Conservation (phyloP, 805 yeast species). For the Lipomyces chichibuensis region DNA sequence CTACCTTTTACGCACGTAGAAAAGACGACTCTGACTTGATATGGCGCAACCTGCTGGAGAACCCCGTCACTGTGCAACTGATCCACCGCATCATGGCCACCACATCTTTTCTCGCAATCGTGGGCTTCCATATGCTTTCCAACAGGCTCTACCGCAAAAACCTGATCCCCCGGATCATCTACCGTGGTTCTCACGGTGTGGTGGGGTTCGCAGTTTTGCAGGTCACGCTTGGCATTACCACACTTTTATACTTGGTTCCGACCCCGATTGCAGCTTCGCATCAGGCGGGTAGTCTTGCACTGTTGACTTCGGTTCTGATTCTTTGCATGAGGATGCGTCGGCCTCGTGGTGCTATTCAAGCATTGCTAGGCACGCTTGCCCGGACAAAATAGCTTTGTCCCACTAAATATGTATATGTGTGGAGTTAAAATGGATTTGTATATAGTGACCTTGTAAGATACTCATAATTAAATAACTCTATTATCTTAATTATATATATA, state of each 20-base stretch:
- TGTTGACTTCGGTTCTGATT: constrained; percentile 76
- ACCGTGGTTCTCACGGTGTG: constrained; percentile 61
- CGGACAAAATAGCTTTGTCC: not conserved
- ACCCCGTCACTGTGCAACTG: constrained; percentile 94
- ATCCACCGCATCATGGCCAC: constrained; percentile 85
- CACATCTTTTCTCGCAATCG: constrained; percentile 66
- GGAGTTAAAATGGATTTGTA: constrained; percentile 5
- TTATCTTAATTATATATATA: not conserved
- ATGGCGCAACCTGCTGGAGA: constrained; percentile 93
- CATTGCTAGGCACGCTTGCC: not conserved
- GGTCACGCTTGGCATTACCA: constrained; percentile 81
- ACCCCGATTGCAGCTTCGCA: constrained; percentile 91
- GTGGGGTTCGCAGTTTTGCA: constrained; percentile 86
- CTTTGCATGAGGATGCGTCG: constrained; percentile 55
- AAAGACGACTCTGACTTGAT: constrained; percentile 70
- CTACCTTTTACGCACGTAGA: constrained; percentile 68
- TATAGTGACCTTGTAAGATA: not conserved
- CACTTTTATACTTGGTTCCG: constrained; percentile 87
- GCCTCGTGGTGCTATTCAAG: constrained; percentile 15
- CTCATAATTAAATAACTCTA: not conserved
- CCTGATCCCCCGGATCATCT: constrained; percentile 60
- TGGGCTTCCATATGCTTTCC: constrained; percentile 60
- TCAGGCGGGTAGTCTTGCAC: constrained; percentile 94
- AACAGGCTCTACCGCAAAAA: constrained; percentile 34
- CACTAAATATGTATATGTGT: not conserved